Base-by-base conservation (phyloP, 768 basidiomycete genomes). In the Holtermanniella nyarrowii region DNA sequence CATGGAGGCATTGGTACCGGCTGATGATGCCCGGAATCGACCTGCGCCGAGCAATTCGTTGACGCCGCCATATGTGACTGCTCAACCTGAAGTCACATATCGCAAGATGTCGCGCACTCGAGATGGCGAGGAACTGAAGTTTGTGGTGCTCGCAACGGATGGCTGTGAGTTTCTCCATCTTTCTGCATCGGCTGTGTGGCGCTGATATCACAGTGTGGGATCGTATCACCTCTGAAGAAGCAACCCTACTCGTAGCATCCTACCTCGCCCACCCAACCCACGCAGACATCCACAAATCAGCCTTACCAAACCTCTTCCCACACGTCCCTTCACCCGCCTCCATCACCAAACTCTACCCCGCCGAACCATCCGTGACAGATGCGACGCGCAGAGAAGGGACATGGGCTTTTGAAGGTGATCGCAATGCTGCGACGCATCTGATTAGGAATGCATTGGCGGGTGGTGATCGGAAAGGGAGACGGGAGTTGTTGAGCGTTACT, bases 101-200 rank as follows among this genome's bases (percentile, higher is more conserved):
- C 51, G 61, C 25, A 63, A 61, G 44, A 48, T 71, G 44, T 42
- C 52, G 7, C 23, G 37, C 4, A 7, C 24, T 2, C 37, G 58
- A 18, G 37, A 55, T 37, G 65, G 62, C 39, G 68, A 71, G 46
- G 59, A 54, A 27, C 52, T 71, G 20, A 55, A 58, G 43, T 71
- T 71, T 56, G 48, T 71, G 24, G 55, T 71, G 31, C 49, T 71
- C 55, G 70, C 70, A 5, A 71, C 70, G 3, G 70, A 71, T 49
- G 70, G 70, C 12, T 48, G 70, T 71, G 48, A 64, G 67, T 65
- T 16, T 11, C 13, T 1, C 41, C n/a, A 14, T 11, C 14, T 27
- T 22, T 14, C 24, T 25, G 12, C n/a, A 42, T 26, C 25, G 11
- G 22, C 50, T 26, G 26, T 22, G 46, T 22, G 42, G 16, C 42